Evolutionary conservation across 2,329 filamentous ascomycete species (phyloP).

Genomic region (Alternaria ethzedia): DNA sequence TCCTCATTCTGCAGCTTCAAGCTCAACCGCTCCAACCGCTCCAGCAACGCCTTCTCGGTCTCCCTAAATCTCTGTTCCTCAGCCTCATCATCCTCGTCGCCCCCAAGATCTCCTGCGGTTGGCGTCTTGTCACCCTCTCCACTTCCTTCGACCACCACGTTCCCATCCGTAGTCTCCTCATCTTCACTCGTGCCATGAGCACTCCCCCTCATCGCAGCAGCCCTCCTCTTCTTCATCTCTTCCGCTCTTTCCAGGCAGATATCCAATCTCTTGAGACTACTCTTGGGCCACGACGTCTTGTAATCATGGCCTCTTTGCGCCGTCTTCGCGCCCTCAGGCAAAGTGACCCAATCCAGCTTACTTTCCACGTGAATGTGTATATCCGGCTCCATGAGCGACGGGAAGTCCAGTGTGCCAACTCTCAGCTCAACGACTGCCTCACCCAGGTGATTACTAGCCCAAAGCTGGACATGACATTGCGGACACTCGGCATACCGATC

Average conservation of each 20-base stretch:
- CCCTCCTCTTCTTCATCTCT: constrained; percentile 1
- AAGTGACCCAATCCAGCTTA: constrained; percentile 38
- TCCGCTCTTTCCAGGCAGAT: constrained; percentile 11
- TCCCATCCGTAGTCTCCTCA: background rate
- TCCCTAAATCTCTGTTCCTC: constrained; percentile 37
- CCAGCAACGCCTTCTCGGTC: constrained; percentile 35
- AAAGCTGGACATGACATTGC: constrained; percentile 29
- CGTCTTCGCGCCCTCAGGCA: constrained; percentile 33
- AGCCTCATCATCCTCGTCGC: constrained; percentile 35
- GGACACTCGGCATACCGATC: constrained; percentile 23
- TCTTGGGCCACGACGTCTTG: constrained; percentile 33
- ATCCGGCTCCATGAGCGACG: constrained; percentile 40
- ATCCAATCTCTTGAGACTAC: constrained; percentile 35
- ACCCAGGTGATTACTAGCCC: constrained; percentile 17
- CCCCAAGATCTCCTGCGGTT: constrained; percentile 25
- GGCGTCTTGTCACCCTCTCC: constrained; percentile 40
- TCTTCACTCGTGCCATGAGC: background rate
- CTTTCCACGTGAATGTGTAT: constrained; percentile 35
- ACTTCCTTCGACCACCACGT: constrained; percentile 4
- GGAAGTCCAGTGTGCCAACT: constrained; percentile 37
- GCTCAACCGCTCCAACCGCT: constrained; percentile 38
- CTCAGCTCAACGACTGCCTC: constrained; percentile 20
- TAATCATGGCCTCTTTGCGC: constrained; percentile 14
- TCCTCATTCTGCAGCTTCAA: constrained; percentile 32
- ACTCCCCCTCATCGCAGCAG: background rate